Evolutionary conservation across 2,329 filamentous ascomycete genomes (phyloP).

Genomic region (Sporothrix humicola): DNA sequence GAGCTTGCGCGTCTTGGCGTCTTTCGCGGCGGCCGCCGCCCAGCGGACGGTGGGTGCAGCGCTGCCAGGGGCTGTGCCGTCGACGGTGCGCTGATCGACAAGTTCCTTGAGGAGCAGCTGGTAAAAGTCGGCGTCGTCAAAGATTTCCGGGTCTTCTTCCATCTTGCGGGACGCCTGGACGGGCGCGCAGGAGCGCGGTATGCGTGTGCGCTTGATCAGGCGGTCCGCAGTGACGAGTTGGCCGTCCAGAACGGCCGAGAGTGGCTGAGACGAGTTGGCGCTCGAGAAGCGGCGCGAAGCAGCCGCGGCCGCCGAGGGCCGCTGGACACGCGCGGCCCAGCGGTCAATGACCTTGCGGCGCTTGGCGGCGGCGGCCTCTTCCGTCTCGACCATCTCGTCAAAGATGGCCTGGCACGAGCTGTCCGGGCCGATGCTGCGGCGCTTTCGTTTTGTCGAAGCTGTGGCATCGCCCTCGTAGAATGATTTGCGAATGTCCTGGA

Average conservation of each 20-base stretch:
- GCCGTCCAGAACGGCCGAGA: conserved; percentile 70
- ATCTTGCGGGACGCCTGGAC: conserved; percentile 65
- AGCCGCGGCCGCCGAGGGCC: conserved; percentile 53
- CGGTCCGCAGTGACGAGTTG: conserved; percentile 71
- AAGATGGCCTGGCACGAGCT: conserved; percentile 69
- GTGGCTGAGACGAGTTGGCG: conserved; percentile 59
- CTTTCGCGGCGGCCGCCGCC: conserved; percentile 72
- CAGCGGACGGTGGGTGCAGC: conserved; percentile 63
- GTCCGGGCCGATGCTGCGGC: background rate
- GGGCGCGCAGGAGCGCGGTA: conserved; percentile 78
- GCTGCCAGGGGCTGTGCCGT: conserved; percentile 57
- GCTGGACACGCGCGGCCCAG: conserved; percentile 83
- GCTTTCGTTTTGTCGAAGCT: conserved; percentile 46
- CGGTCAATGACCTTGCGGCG: conserved; percentile 80
- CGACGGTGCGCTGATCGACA: conserved; percentile 82
- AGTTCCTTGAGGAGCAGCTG: conserved; percentile 90
- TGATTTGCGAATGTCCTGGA: conserved; percentile 70
- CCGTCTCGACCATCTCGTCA: conserved; percentile 70
- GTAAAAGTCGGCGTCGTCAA: conserved; percentile 96
- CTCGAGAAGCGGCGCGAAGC: conserved; percentile 62
- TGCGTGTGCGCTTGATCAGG: conserved; percentile 70
- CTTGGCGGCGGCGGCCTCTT: conserved; percentile 62
- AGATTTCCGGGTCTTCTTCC: conserved; percentile 68
- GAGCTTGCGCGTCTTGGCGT: conserved; percentile 78
- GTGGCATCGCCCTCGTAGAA: conserved; percentile 56